These are phyloP conservation scores for Phytopythium vexans DNA, from an alignment of 352 stramenopile species.

Conservation along the genomic window DNA sequence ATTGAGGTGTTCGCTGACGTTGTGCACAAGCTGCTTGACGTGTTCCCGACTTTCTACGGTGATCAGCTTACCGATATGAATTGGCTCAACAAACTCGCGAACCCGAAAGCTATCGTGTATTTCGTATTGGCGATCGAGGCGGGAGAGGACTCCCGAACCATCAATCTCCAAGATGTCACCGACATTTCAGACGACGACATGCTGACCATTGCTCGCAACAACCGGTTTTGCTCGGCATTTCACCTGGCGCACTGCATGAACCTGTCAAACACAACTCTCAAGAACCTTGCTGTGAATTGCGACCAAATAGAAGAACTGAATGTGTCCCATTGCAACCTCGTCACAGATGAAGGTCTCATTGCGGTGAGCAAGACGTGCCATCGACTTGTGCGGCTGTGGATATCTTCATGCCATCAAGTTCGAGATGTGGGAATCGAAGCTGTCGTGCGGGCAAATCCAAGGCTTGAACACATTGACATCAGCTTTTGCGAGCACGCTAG, in stretches of 20 bases:
- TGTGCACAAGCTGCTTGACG: constrained; percentile 52
- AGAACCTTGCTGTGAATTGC: constrained; percentile 38
- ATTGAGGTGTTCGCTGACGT: constrained; percentile 62
- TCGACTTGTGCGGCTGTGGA: constrained; percentile 44
- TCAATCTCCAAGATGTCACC: constrained; percentile 51
- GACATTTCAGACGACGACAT: constrained; percentile 56
- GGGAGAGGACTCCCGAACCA: constrained; percentile 42
- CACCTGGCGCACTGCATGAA: constrained; percentile 31
- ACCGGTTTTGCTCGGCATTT: constrained; percentile 45
- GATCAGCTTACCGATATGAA: constrained; percentile 64
- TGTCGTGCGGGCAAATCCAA: constrained; percentile 40
- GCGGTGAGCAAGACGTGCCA: constrained; percentile 51
- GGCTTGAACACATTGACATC: constrained; percentile 51
- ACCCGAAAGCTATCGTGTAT: constrained; percentile 51
- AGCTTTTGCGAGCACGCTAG: constrained; percentile 72
- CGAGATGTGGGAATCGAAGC: constrained; percentile 77
- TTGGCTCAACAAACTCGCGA: constrained; percentile 53
- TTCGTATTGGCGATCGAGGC: constrained; percentile 59
- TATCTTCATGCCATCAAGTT: constrained; percentile 65
- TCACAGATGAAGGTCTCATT: constrained; percentile 56
- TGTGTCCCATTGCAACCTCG: constrained; percentile 54
- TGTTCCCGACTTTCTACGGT: constrained; percentile 64
- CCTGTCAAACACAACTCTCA: constrained; percentile 42
- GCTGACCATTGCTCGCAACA: constrained; percentile 53
- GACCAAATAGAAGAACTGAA: constrained; percentile 76